A percentile compares a stretch with the other conserved stretches of the same genome.
Evolutionary conservation across 1,284 basidiomycete species (phyloP).

Genomic region (Gymnopus androsaceus): DNA sequence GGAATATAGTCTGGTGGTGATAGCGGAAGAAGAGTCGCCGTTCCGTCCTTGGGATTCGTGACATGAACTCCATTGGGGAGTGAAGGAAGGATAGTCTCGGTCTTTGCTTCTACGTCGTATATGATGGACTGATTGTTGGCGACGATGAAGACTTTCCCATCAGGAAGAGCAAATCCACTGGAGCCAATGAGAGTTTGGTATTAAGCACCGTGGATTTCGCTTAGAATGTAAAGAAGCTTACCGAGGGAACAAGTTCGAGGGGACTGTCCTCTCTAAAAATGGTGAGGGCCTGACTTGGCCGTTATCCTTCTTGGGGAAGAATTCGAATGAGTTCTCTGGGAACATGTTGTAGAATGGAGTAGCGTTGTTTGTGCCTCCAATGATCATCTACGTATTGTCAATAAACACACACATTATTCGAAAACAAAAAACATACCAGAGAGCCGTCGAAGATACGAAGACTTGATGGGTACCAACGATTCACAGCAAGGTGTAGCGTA

Average conservation of each 20-base stretch:
- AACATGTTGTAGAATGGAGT: conserved; percentile 35
- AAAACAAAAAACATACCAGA: conserved; percentile 11
- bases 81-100: conserved; percentile 43
- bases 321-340: conserved; percentile 52
- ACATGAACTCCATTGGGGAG: conserved; percentile 54
- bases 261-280: conserved; percentile 48
- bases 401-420: not conserved
- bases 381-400: conserved; percentile 34
- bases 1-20: conserved; percentile 46
- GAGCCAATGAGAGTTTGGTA: not conserved
- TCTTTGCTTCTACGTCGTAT: conserved; percentile 46
- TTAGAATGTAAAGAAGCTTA: not conserved
- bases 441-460: conserved; percentile 45
- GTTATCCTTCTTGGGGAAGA: conserved; percentile 52
- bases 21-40: conserved; percentile 50
- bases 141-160: conserved; percentile 45
- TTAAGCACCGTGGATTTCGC: not conserved
- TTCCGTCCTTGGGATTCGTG: conserved; percentile 50
- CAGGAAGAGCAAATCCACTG: conserved; percentile 35
- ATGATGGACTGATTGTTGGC: conserved; percentile 49
- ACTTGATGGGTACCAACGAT: conserved; percentile 47
- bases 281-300: conserved; percentile 45
- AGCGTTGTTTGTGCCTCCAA: conserved; percentile 40
- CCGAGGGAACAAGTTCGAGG: conserved; percentile 45
- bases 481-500: conserved; percentile 37